Base-by-base conservation (phyloP, 2,329 filamentous ascomycete genomes). In the Epichloe glyceriae region DNA sequence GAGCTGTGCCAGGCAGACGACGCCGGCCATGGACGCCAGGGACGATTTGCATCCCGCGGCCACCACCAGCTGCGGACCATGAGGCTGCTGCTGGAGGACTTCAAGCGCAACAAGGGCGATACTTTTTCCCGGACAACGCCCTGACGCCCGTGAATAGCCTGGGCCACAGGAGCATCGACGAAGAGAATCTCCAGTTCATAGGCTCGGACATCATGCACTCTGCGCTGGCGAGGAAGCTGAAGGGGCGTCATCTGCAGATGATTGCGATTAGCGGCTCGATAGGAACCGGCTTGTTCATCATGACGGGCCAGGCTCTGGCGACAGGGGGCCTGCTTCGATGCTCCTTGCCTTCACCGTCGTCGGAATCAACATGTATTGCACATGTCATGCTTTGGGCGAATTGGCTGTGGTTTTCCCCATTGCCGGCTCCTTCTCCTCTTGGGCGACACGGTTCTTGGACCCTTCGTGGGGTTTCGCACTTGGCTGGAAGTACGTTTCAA, bases 221-320 rank as follows among this genome's bases (percentile, higher is more conserved):
- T 44, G 80, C 84, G 8, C 74, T 97, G 47, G 80, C 85, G 48
- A 76, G 88, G 61, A 83, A 81, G 64, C 69, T 95, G 57, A 91
- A 93, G 69, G 82, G 83, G 20, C 77, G 89, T 46, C 91, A 96
- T 72, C 64, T 96, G 63, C 90, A 96, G 72, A 96, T 96, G 91
- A 96, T 96, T 73, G 91, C 91, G 14, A 95, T 96, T 57, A 89
- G 89, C 60, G 89, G 89, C 43, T 91, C 86, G 12, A 95, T 95
- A 51, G 49, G 44, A 38, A 90, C 86, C 22, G 89, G 90, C 55
- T 73, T 95, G 2, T 95, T 95, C 64, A 87, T 96, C 42, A 85
- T 86, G 22, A 91, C 86, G 1, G 88, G 86, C 49, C 73, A 72
- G 53, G 81, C 87, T 7, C 72, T 94, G 53, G 73, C 78, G 46